Evolutionary conservation across 139 green algal species (phyloP).

Genomic region (Edaphochlamys debaryana): DNA sequence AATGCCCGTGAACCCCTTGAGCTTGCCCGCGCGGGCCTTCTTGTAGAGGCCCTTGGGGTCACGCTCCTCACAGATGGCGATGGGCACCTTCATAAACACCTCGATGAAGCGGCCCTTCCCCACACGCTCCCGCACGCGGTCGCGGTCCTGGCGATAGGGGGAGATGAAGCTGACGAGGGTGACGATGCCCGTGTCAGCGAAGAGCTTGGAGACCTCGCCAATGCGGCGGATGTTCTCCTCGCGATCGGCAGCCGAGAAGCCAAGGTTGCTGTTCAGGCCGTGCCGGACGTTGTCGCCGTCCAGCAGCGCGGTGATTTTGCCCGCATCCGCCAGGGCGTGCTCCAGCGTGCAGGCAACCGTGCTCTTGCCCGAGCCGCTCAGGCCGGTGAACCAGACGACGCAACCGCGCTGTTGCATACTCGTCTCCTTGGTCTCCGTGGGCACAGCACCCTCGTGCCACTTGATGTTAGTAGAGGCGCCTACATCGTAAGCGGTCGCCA

Average conservation of each 20-base stretch:
- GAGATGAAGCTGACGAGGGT: constrained; percentile 96
- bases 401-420: constrained; percentile 85
- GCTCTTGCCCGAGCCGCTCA: constrained; percentile 87
- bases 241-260: constrained; percentile 85
- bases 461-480: constrained; percentile 91
- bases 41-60: constrained; percentile 98
- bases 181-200: constrained; percentile 89
- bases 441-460: constrained; percentile 87
- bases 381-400: constrained; percentile 93
- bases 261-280: constrained; percentile 93
- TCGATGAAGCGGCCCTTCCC: constrained; percentile 83
- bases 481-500: constrained; percentile 76
- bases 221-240: constrained; percentile 96
- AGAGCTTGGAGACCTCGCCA: constrained; percentile 94
- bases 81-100: constrained; percentile 92
- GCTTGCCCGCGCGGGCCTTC: constrained; percentile 87
- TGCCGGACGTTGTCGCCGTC: constrained; percentile 97
- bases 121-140: constrained; percentile 73
- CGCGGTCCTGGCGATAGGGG: constrained; percentile 86
- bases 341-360: constrained; percentile 78
- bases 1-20: constrained; percentile 94
- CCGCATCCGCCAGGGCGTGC: constrained; percentile 67
- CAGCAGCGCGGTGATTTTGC: constrained; percentile 82
- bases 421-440: constrained; percentile 74
- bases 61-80: constrained; percentile 90